phyloP scores from a whole-genome alignment of 2,329 filamentous ascomycete genomes.

The Lachnellula cervina region DNA sequence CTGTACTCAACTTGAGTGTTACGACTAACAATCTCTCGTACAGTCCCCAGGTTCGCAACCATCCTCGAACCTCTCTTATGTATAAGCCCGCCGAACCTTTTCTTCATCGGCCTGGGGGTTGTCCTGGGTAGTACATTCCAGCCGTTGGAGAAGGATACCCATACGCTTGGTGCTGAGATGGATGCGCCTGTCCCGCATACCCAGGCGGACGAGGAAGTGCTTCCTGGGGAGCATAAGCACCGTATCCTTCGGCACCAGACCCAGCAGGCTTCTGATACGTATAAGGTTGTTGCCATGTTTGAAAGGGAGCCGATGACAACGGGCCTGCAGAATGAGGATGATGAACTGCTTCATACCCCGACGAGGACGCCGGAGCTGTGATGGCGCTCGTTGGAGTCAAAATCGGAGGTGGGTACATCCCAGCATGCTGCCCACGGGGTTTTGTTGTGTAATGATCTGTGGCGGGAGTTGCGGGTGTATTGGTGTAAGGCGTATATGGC shows the following conservation, averaged over 20 bases:
- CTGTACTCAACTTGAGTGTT: neutral
- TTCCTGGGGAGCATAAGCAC: slow-evolving; percentile 17
- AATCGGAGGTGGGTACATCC: slow-evolving; percentile 28
- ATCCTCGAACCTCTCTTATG: neutral
- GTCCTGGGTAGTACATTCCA: slow-evolving; percentile 25
- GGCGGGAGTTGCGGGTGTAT: slow-evolving; percentile 15
- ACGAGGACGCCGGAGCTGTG: slow-evolving; percentile 15
- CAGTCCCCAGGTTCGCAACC: neutral
- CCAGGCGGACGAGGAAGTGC: slow-evolving; percentile 15
- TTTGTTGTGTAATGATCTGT: slow-evolving; percentile 25
- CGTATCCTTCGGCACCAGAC: slow-evolving; percentile 22
- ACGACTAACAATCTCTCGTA: neutral
- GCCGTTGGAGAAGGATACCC: slow-evolving; percentile 22
- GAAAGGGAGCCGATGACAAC: slow-evolving; percentile 18
- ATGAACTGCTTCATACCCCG: slow-evolving; percentile 16
- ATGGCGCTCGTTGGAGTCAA: slow-evolving; percentile 18
- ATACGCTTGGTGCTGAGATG: slow-evolving; percentile 14
- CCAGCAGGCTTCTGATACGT: slow-evolving; percentile 25
- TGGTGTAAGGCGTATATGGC: slow-evolving; percentile 23
- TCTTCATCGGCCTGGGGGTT: slow-evolving; percentile 21
- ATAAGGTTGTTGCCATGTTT: slow-evolving; percentile 27
- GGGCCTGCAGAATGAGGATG: slow-evolving; percentile 24
- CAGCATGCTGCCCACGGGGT: slow-evolving; percentile 20
- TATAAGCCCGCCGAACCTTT: neutral
- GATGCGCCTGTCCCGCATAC: slow-evolving; percentile 15